A percentile compares a stretch with the other conserved stretches of the same genome.
These are phyloP conservation scores for Nicotiana tomentosiformis DNA, from an alignment of 257 asterid genomes.

Conservation along the genomic window DNA sequence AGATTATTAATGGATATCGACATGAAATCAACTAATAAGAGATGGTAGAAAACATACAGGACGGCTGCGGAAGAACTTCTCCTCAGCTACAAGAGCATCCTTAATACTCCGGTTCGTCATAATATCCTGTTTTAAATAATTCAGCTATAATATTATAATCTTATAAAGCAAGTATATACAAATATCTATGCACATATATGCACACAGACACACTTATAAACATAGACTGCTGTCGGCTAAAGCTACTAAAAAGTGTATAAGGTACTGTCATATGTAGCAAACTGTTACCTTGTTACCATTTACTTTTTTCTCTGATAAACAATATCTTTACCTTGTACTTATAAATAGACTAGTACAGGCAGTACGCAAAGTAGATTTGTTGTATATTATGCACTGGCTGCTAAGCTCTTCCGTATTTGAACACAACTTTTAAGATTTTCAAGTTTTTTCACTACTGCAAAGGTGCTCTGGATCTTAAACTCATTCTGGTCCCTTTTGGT, in stretches of 20 bases:
- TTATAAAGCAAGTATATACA: not conserved
- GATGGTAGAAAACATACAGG: conserved; percentile 47
- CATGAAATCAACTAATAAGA: conserved; percentile 15
- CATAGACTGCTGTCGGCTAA: too few relatives aligned
- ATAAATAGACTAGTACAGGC: not conserved
- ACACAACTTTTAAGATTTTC: not conserved
- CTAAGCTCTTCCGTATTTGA: not conserved
- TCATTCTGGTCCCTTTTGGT: not conserved
- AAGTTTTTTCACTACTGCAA: not conserved
- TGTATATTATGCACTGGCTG: not conserved
- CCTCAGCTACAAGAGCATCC: conserved; percentile 90
- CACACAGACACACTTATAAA: not conserved
- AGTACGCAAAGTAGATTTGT: not conserved
- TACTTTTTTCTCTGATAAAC: not conserved
- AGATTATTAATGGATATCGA: conserved; percentile 2
- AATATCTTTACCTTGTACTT: not conserved
- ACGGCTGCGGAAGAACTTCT: conserved; percentile 75
- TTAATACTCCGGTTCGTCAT: conserved; percentile 59
- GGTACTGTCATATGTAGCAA: not conserved
- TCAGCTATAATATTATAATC: not conserved
- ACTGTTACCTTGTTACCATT: not conserved
- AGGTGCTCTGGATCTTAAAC: not conserved
- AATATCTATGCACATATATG: not conserved
- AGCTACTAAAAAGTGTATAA: too few relatives aligned
- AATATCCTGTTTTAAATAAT: conserved; percentile 59